phyloP scores from a whole-genome alignment of 2,329 filamentous ascomycete genomes.

The Grosmannia clavigera region DNA sequence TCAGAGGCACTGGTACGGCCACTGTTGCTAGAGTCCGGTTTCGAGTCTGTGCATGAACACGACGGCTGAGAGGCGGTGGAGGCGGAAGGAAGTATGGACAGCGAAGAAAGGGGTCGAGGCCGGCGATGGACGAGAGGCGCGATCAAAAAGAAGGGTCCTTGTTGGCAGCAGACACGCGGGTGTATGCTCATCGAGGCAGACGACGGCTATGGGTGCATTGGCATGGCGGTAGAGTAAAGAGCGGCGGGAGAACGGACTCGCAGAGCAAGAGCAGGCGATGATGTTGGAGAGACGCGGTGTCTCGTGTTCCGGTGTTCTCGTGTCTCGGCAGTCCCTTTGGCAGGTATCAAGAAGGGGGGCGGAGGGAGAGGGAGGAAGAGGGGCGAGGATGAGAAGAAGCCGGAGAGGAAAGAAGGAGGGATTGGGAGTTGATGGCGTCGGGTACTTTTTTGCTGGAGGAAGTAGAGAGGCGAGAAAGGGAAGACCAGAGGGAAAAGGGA shows the following conservation, averaged over 20 bases:
- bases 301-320: background rate
- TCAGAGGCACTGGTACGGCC: background rate
- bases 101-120: background rate
- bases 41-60: background rate
- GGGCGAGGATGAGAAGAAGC: background rate
- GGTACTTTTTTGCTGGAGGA: background rate
- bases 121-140: background rate
- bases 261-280: background rate
- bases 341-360: background rate
- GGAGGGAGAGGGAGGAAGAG: background rate
- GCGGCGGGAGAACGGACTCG: background rate
- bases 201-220: slow-evolving; percentile 2
- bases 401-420: background rate
- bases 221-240: background rate
- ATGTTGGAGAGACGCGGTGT: background rate
- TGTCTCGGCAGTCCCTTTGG: background rate
- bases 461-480: background rate
- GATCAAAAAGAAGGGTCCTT: background rate
- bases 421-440: background rate
- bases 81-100: background rate
- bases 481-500: background rate
- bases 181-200: background rate
- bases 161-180: background rate
- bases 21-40: background rate
- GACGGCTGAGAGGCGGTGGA: background rate